Evolutionary conservation across 176 grass and related monocot genomes (phyloP).

Genomic region (Calamus simplicifolius): DNA sequence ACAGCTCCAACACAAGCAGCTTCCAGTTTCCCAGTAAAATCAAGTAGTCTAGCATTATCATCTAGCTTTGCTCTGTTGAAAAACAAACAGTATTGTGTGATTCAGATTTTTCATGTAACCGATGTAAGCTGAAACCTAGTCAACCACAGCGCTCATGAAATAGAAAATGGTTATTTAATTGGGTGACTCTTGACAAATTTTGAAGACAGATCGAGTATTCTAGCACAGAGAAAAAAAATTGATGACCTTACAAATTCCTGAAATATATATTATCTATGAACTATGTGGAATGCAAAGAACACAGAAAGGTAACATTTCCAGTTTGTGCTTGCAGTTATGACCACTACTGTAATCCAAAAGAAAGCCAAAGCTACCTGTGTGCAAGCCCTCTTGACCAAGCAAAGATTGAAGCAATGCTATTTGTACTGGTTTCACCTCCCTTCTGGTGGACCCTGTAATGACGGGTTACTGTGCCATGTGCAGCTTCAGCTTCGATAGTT

Average conservation of each 20-base stretch:
- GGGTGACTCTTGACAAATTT: too few species aligned
- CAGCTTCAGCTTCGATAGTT: constrained; percentile 83
- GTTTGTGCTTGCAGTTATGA: neutral
- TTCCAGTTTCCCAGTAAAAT: constrained; percentile 52
- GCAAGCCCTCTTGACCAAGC: constrained; percentile 61
- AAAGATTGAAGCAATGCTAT: constrained; percentile 85
- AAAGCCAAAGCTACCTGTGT: constrained; percentile 36
- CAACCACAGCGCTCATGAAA: too few species aligned
- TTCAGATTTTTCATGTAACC: neutral
- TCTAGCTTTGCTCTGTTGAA: constrained; percentile 56
- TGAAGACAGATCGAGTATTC: too few species aligned
- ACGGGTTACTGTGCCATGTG: constrained; percentile 67
- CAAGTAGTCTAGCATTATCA: constrained; percentile 32
- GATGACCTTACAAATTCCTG: too few species aligned
- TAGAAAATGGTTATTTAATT: too few species aligned
- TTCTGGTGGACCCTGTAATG: constrained; percentile 60
- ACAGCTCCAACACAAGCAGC: constrained; percentile 58
- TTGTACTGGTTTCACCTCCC: constrained; percentile 77
- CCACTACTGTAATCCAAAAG: neutral
- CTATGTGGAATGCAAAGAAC: too few species aligned
- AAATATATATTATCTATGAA: too few species aligned
- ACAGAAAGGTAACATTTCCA: neutral
- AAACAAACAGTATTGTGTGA: neutral
- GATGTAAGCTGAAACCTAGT: too few species aligned
- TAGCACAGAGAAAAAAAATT: too few species aligned